Conservation (phyloP, 2,329 filamentous ascomycete genomes). For the Myotisia sp. region DNA sequence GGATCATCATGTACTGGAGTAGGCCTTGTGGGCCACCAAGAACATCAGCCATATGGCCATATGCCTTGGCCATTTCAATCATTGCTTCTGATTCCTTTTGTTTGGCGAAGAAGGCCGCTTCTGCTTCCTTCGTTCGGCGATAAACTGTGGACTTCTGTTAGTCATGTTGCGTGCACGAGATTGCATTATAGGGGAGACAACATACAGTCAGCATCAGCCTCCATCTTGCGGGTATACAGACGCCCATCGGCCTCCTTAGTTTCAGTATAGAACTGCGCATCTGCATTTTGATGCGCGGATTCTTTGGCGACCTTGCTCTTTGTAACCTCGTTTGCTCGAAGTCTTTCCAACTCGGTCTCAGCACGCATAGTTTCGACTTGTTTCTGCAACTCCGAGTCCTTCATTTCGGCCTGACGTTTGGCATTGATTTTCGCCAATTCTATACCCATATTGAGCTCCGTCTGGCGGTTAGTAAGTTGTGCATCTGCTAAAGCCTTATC, state of each 20-base stretch:
- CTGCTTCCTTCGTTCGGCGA: constrained; percentile 21
- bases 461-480: constrained; percentile 57
- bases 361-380: constrained; percentile 65
- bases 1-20: constrained; percentile 76
- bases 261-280: constrained; percentile 36
- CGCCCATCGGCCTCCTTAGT: constrained; percentile 41
- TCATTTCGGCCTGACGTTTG: constrained; percentile 55
- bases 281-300: constrained; percentile 30
- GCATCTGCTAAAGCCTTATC: constrained; percentile 69
- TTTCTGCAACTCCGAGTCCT: constrained; percentile 66
- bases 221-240: constrained; percentile 27
- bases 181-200: constrained; percentile 1
- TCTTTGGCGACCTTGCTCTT: constrained; percentile 48
- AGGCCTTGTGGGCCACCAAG: constrained; percentile 67
- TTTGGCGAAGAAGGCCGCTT: constrained; percentile 45
- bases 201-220: constrained; percentile 26
- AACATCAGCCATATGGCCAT: constrained; percentile 53
- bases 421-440: constrained; percentile 64
- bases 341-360: constrained; percentile 63
- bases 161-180: neutral
- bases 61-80: constrained; percentile 65
- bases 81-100: constrained; percentile 67
- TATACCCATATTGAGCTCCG: constrained; percentile 57
- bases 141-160: constrained; percentile 15
- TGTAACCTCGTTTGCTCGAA: constrained; percentile 63